These are phyloP conservation scores for Novymonas esmeraldas DNA, from an alignment of 208 protist species.

Conservation along the genomic window DNA sequence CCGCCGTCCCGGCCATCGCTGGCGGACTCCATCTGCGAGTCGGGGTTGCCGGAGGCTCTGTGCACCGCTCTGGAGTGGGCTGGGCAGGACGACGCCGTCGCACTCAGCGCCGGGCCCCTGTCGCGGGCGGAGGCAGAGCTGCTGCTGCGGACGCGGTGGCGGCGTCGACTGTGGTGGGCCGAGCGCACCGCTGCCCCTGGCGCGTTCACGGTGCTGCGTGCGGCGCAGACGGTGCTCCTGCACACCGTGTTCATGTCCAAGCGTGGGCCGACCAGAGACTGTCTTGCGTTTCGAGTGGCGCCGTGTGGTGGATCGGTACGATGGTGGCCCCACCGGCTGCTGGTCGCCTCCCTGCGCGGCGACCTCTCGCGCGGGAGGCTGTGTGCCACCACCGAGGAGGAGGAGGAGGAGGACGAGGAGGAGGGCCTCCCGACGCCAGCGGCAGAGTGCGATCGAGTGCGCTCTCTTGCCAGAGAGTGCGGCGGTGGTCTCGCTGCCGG, in stretches of 20 bases:
- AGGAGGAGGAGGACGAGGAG: too few relatives aligned
- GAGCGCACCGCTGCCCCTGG: not conserved
- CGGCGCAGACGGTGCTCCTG: not conserved
- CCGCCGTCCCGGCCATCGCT: not conserved
- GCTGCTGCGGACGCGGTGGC: not conserved
- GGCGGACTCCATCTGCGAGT: conserved; percentile 1
- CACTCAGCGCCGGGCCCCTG: not conserved
- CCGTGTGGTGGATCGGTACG: not conserved
- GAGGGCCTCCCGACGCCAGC: too few relatives aligned
- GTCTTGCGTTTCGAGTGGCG: not conserved
- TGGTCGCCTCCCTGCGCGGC: not conserved
- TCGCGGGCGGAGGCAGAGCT: not conserved
- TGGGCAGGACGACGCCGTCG: not conserved
- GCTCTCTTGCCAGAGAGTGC: too few relatives aligned
- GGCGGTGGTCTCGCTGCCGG: too few relatives aligned
- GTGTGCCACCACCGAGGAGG: too few relatives aligned
- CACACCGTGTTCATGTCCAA: not conserved
- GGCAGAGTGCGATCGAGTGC: too few relatives aligned
- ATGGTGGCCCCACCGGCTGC: not conserved
- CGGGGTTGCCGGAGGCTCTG: not conserved
- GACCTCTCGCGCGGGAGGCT: too few relatives aligned
- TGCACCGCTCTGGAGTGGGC: not conserved
- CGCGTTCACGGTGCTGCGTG: not conserved
- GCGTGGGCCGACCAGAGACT: not conserved
- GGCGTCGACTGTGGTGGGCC: conserved; percentile 7